Conservation (phyloP, 1,284 basidiomycete genomes). For the Ceratobasidium theobromae region DNA sequence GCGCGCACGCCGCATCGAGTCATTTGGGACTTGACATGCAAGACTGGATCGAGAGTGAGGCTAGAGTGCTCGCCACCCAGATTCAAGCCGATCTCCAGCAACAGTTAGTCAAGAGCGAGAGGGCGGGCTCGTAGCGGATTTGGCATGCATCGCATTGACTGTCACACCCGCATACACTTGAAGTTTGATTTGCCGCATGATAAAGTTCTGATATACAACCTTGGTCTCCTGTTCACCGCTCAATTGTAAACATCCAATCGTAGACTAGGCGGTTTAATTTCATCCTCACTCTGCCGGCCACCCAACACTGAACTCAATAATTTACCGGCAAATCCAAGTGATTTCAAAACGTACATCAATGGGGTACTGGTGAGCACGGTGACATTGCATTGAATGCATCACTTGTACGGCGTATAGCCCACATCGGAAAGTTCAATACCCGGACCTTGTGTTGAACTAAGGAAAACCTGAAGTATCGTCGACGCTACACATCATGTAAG, state of each 20-base stretch:
- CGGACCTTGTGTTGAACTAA: constrained; percentile 85
- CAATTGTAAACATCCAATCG: too few species aligned
- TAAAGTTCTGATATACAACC: too few species aligned
- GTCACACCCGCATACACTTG: too few species aligned
- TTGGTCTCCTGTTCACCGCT: too few species aligned
- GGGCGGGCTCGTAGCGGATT: neutral
- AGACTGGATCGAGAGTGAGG: constrained; percentile 8
- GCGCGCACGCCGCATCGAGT: neutral
- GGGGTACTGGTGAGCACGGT: too few species aligned
- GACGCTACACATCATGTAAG: constrained; percentile 52
- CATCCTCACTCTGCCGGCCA: too few species aligned
- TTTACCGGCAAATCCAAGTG: too few species aligned
- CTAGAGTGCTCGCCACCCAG: constrained; percentile 5
- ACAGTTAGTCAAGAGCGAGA: neutral
- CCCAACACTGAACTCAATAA: too few species aligned
- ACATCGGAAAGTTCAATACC: constrained; percentile 71
- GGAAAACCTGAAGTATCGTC: constrained; percentile 69
- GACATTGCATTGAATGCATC: too few species aligned
- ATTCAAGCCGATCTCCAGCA: constrained; percentile 6
- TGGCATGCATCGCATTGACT: neutral
- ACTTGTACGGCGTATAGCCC: constrained; percentile 25
- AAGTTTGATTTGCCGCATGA: too few species aligned
- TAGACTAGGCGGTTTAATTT: neutral
- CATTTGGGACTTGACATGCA: neutral
- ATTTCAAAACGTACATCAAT: too few species aligned